These are phyloP conservation scores for Royoungia palumana DNA, from an alignment of 768 basidiomycete species.

Conservation along the genomic window DNA sequence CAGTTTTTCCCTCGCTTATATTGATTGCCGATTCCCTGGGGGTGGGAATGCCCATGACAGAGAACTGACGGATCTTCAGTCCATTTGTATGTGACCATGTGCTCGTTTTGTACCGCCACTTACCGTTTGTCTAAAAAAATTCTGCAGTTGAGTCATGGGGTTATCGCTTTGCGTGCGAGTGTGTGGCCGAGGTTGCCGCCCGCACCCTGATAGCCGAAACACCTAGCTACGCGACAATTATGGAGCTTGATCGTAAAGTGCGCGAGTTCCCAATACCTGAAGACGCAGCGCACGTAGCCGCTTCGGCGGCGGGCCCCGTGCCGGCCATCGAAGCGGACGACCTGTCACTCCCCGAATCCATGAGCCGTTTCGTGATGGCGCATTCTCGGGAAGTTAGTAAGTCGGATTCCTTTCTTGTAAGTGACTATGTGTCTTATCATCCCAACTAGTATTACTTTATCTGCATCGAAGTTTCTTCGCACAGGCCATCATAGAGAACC, in stretches of 20 bases:
- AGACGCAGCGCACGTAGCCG: conserved; percentile 36
- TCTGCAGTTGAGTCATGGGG: conserved; percentile 55
- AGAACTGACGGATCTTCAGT: conserved; percentile 20
- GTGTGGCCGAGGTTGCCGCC: conserved; percentile 59
- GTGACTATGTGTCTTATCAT: conserved; percentile 1
- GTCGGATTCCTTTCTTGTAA: conserved; percentile 10
- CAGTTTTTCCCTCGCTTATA: conserved; percentile 58
- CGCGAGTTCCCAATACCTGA: conserved; percentile 61
- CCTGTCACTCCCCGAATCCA: conserved; percentile 25
- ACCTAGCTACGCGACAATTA: conserved; percentile 60
- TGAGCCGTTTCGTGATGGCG: conserved; percentile 39
- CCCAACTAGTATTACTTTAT: conserved; percentile 50
- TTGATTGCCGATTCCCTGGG: conserved; percentile 63
- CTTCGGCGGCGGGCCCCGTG: conserved; percentile 30
- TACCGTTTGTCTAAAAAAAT: neutral
- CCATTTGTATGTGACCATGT: conserved; percentile 26
- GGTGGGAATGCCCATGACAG: conserved; percentile 9
- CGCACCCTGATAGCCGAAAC: conserved; percentile 62
- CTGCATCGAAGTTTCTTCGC: conserved; percentile 70
- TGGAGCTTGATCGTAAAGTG: conserved; percentile 66
- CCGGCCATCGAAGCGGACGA: conserved; percentile 14
- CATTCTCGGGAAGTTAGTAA: conserved; percentile 37
- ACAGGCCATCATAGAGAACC: conserved; percentile 66
- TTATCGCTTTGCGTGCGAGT: conserved; percentile 62
- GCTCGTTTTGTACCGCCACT: neutral